phyloP scores from a whole-genome alignment of 306 rosid species.

The Acacia crassicarpa region DNA sequence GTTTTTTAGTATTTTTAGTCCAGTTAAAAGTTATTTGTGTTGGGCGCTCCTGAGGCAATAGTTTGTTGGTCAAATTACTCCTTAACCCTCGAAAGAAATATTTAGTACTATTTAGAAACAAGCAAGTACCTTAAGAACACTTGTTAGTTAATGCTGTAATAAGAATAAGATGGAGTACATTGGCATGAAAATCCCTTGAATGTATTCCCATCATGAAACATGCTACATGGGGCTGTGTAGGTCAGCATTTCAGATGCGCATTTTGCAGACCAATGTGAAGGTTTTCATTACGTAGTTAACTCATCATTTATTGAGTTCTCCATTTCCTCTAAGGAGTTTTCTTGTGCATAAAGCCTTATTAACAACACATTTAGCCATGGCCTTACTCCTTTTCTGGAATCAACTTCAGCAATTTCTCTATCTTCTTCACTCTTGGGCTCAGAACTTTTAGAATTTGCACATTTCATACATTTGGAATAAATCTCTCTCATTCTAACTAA shows the following conservation, averaged over 20 bases:
- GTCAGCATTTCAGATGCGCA: constrained; percentile 25
- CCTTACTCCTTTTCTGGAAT: constrained; percentile 63
- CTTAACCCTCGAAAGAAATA: too few species aligned
- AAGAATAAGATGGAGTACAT: background rate
- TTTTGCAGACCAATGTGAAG: constrained; percentile 5
- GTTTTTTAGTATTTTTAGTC: too few species aligned
- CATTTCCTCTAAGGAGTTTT: constrained; percentile 62
- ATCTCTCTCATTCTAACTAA: constrained; percentile 37
- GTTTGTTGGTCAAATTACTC: too few species aligned
- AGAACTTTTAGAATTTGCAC: constrained; percentile 77
- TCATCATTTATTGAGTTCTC: constrained; percentile 55
- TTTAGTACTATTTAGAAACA: too few species aligned
- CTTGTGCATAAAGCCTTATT: constrained; percentile 66
- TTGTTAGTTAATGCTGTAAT: too few species aligned
- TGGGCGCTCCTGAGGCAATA: too few species aligned
- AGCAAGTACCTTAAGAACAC: too few species aligned
- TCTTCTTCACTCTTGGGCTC: constrained; percentile 47
- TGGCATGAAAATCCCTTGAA: constrained; percentile 39
- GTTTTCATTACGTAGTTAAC: background rate
- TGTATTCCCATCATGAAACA: constrained; percentile 24
- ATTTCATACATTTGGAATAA: constrained; percentile 62
- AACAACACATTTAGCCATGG: constrained; percentile 78
- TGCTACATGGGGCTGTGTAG: constrained; percentile 6
- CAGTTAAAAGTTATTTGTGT: too few species aligned
- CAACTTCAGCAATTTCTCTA: constrained; percentile 52